Evolutionary conservation across 2,329 filamentous ascomycete species (phyloP).

Genomic region (Penicillium sp.): DNA sequence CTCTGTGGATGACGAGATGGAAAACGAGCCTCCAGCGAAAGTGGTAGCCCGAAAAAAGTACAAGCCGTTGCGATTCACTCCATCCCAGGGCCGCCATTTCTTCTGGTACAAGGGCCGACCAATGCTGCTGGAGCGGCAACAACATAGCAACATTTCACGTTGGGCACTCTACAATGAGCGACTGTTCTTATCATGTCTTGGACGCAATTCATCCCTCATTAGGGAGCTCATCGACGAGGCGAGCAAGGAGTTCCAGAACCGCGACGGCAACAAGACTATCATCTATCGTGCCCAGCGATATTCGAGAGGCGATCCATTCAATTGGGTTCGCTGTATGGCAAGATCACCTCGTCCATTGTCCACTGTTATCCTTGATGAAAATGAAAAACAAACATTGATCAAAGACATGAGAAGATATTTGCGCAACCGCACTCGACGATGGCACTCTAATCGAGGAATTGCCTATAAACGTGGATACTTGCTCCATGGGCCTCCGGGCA

Average conservation of each 20-base stretch:
- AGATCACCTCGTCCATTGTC: slow-evolving; percentile 50
- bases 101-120: slow-evolving; percentile 62
- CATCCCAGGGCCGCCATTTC: slow-evolving; percentile 61
- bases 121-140: slow-evolving; percentile 39
- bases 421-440: slow-evolving; percentile 53
- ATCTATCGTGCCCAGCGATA: slow-evolving; percentile 36
- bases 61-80: slow-evolving; percentile 53
- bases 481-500: slow-evolving; percentile 73
- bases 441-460: slow-evolving; percentile 78
- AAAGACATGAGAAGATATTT: slow-evolving; percentile 55
- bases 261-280: slow-evolving; percentile 35
- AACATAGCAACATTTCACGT: slow-evolving; percentile 17
- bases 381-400: slow-evolving; percentile 49
- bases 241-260: slow-evolving; percentile 34
- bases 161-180: slow-evolving; percentile 27
- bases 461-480: slow-evolving; percentile 82
- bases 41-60: slow-evolving; percentile 37
- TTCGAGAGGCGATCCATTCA: slow-evolving; percentile 14
- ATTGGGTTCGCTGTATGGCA: slow-evolving; percentile 38
- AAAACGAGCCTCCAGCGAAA: slow-evolving; percentile 39
- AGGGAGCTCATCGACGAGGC: slow-evolving; percentile 36
- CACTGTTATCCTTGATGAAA: slow-evolving; percentile 51
- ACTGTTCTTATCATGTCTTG: slow-evolving; percentile 35
- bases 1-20: slow-evolving; percentile 37
- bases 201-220: slow-evolving; percentile 32